Base-by-base conservation (phyloP, 1,284 basidiomycete genomes). In the Termitomyces sp. region DNA sequence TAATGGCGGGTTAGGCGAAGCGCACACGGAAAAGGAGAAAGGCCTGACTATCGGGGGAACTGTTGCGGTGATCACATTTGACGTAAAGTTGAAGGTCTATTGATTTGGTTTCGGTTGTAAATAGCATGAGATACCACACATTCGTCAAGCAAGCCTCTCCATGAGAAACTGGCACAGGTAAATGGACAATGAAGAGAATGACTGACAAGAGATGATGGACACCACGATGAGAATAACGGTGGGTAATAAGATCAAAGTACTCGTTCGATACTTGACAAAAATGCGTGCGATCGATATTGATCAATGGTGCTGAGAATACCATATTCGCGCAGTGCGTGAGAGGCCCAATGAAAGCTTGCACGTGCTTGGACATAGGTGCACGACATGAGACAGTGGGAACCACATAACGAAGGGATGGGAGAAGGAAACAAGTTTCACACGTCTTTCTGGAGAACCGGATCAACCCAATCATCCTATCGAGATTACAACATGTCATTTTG, bases 361-460 rank as follows among this genome's bases (percentile, higher is more conserved):
- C 13, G 24, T 28, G 13, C 31, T 26, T 38, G 52, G 33, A 40
- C 24, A 52, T 39, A 44, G 19, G 19, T 44, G 31, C 2, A 30
- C 43, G 51, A 46, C 53, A 56, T 56, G 47, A 55, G 55, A 59
- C 52, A 55, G 54, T 48, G 56, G 59, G 53, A 45, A 13, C 19
- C 57, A 61, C 33, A 43, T 30, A 33, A 52, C 45, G 31, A 13
- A 50, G 44, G 47, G 28, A 26, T n/a, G 2, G 36, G 7, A 48
- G 31, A 42, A 30, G 58, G 30, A 42, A 24, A 28, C n/a, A 38
- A 50, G 40, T 39, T 33, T 57, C 48, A 40, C 42, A 56, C 50
- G 53, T 53, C 38, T 48, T 43, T 30, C 30, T 54, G 46, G 33
- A 50, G 34, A 39, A 36, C 49, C 28, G 28, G n/a, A 47, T 42